Base-by-base conservation (phyloP, 441 rosid species). In the Geranium incanum region DNA sequence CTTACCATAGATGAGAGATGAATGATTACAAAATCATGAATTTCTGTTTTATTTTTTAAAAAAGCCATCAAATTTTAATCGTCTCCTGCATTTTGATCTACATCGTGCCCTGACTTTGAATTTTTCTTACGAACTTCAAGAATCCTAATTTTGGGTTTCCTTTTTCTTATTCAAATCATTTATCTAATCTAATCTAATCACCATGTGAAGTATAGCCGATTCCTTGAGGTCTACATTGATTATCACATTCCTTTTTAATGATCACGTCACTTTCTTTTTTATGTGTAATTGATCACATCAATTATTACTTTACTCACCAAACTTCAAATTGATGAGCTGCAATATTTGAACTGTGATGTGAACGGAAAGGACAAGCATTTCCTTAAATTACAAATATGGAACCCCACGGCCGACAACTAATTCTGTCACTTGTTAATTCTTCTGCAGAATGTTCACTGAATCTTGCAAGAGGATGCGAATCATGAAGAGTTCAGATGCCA, bases 401-500 rank as follows among this genome's bases (percentile, higher is more conserved):
- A 55, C 62, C 62, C 2, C 6, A 1, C 5, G 16, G n/a, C 18
- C 18, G 7, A 5, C 19, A 55, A 15, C 62, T n/a, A 55, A 55
- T 55, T n/a, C 15, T 16, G 15, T 45, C 11, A 28, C 33, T 1
- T 0, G 6, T 6, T 45, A 2, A 45, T 45, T 45, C 52, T 45
- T 9, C 12, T 65, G 45, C 80, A 85, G 87, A 70, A 83, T 83
- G 87, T 86, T 86, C 70, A 80, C 83, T 0, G 86, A 80, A 59
- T 67, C 84, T 0, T 86, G 88, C 76, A 83, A 77, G 75, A 86
- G 86, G 72, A 64, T 86, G 39, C 79, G 88, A 72, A 83, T 86
- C 74, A 84, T 86, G 90, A 86, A 86, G 78, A 83, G 90, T 48
- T 84, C 90, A 4, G 88, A 84, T 72, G 90, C 90, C 19, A 86